Conservation (phyloP, 257 asterid genomes). For the Cordia subcordata region DNA sequence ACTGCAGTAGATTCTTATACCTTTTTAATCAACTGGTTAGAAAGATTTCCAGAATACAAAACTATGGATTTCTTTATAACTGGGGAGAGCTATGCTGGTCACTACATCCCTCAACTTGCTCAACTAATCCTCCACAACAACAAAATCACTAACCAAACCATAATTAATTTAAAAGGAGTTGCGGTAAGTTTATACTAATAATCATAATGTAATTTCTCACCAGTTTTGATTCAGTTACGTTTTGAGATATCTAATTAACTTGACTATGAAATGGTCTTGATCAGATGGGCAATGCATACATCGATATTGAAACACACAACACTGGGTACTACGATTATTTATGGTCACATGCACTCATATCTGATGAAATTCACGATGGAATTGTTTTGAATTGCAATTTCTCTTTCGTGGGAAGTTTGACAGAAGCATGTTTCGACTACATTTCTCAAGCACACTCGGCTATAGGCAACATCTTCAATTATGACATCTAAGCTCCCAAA, state of each 20-base stretch:
- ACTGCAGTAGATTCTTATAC: slow-evolving; percentile 52
- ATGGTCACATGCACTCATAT: slow-evolving; percentile 57
- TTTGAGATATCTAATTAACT: background rate
- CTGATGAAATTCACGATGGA: slow-evolving; percentile 54
- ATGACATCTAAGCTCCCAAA: slow-evolving; percentile 48
- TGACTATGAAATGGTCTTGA: background rate
- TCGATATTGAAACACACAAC: slow-evolving; percentile 23
- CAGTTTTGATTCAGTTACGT: background rate
- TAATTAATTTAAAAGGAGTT: slow-evolving; percentile 15
- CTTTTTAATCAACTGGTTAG: slow-evolving; percentile 19
- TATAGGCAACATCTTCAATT: slow-evolving; percentile 16
- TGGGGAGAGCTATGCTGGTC: slow-evolving; percentile 25
- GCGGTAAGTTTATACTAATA: slow-evolving; percentile 2
- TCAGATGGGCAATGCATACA: slow-evolving; percentile 64
- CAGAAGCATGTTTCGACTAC: slow-evolving; percentile 24
- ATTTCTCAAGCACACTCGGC: slow-evolving; percentile 14
- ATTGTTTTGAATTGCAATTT: slow-evolving; percentile 42
- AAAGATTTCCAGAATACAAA: slow-evolving; percentile 21
- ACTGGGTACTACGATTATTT: slow-evolving; percentile 37
- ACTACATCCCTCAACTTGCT: slow-evolving; percentile 17
- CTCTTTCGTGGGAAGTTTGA: slow-evolving; percentile 4
- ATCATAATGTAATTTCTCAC: no score
- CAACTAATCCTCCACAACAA: slow-evolving; percentile 23
- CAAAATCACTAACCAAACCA: slow-evolving; percentile 26
- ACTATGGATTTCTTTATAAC: slow-evolving; percentile 11